Base-by-base conservation (phyloP, 352 stramenopile genomes). In the Globisporangium spinosum region DNA sequence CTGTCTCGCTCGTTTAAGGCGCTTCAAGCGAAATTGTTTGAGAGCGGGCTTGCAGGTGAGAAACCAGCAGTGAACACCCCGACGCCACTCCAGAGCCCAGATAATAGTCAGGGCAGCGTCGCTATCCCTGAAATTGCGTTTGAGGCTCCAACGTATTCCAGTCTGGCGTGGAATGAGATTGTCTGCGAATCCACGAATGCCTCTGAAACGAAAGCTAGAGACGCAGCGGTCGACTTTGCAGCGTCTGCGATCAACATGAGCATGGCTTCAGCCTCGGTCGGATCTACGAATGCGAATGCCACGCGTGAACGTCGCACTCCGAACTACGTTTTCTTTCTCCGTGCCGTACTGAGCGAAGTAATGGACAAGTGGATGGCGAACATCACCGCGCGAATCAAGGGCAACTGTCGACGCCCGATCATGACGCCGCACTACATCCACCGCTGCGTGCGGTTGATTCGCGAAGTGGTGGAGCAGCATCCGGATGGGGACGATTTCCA, bases 351-450 rank as follows among this genome's bases (percentile, higher is more conserved):
- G 40, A 93, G 77, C 57, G 89, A 96, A 67, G 82, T 85, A 4
- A 94, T 96, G 89, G 87, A 96, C 73, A 96, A 96, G 67, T 96
- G 89, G 89, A 91, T 94, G 83, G 83, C 85, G 20, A 91, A 87
- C 49, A 78, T 93, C 10, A 81, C 75, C 4, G 73, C 79, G 27
- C 74, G 84, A 2, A 74, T 81, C 23, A 93, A 92, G 58, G 80
- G 69, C 10, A 93, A 92, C 67, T 89, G 78, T 67, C 83, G 85
- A 58, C 79, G 87, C 9, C 87, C 87, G 23, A 91, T 95, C 64
- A 89, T 89, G 65, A 91, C 84, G 8, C 89, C 89, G 12, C 85
- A 93, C 53, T 94, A 95, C 62, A 67, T 96, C 23, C 89, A 96
- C 51, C 89, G 87, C 22, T 96, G 89, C 34, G 89, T 94, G 35